These are phyloP conservation scores for Teratosphaeriaceae sp. DNA, from an alignment of 2,329 filamentous ascomycete genomes.

Conservation along the genomic window DNA sequence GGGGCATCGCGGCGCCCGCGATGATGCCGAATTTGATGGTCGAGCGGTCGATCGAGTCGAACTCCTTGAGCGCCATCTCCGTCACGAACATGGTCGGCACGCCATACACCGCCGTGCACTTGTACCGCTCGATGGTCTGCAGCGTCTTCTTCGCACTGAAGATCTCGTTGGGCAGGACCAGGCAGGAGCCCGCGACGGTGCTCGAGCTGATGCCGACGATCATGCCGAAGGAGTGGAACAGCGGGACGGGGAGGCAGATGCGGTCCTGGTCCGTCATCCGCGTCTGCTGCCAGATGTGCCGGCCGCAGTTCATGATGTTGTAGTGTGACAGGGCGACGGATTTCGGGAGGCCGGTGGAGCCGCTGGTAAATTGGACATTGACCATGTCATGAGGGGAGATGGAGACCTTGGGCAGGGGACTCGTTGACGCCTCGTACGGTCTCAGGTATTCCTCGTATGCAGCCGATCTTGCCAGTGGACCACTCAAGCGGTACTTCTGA, in stretches of 20 bases:
- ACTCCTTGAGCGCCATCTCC: slow-evolving; percentile 21
- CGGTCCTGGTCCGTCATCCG: background rate
- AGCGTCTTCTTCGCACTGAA: background rate
- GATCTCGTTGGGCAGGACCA: background rate
- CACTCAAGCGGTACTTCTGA: slow-evolving; percentile 17
- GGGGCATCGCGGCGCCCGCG: slow-evolving; percentile 69
- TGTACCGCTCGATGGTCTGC: background rate
- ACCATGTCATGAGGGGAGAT: slow-evolving; percentile 18
- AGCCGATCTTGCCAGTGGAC: slow-evolving; percentile 12
- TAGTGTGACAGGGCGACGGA: slow-evolving; percentile 48
- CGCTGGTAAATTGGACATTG: slow-evolving; percentile 52
- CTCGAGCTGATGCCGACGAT: background rate
- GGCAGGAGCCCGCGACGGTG: background rate
- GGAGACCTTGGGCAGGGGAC: slow-evolving; percentile 14
- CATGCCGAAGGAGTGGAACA: background rate
- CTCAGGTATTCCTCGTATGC: slow-evolving; percentile 21
- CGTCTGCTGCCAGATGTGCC: background rate
- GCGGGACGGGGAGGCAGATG: background rate
- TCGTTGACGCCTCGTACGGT: slow-evolving; percentile 12
- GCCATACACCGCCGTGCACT: slow-evolving; percentile 63
- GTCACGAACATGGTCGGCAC: slow-evolving; percentile 71
- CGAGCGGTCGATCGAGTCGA: slow-evolving; percentile 16
- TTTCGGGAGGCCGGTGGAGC: slow-evolving; percentile 66
- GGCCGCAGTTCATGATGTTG: slow-evolving; percentile 23
- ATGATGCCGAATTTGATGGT: slow-evolving; percentile 49